Base-by-base conservation (phyloP, 2,329 filamentous ascomycete species). In the Colletotrichum scovillei region DNA sequence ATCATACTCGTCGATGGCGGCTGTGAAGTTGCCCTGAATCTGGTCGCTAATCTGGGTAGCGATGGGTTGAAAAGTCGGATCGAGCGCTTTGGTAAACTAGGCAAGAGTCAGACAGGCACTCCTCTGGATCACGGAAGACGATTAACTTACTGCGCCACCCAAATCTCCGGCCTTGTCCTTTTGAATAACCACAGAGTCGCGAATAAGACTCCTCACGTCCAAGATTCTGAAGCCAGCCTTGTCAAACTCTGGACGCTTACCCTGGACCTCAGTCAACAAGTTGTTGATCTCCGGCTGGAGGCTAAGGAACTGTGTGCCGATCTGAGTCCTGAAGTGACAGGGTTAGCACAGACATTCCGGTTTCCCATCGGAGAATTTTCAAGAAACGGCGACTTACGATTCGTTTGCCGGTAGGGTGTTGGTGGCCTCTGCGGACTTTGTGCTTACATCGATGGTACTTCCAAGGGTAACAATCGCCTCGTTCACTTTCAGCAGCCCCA, bases 141-240 rank as follows among this genome's bases (percentile, higher is more conserved):
- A 9, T 55, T 11, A 12, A 30, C 70, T 19, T 30, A 73, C 70
- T 12, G 70, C 30, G 22, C 26, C 22, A 4, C 59, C 70, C 19
- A 73, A 46, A 12, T 73, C 70, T 3, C 16, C 3, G n/a, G 70
- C 66, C 55, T 73, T 73, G 8, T 60, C 59, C 26, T 69, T 57
- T 22, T 73, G 70, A 9, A 73, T 69, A 5, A 26, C 52, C 1
- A 73, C 24, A 35, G 55, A 49, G 46, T 73, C 70, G 12, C 70
- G 66, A 14, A 73, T 73, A 8, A 73, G 67, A 16, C 70, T 73
- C 22, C 66, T 56, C 7, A 73, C 70, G 19, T 73, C 70, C 6
- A 73, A 56, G 12, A 73, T 73, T 12, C 26, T 69, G 26, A 73
- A 73, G 5, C 70, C 70, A 19, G 70, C 70, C 56, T 73, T 73